These are phyloP conservation scores for Chaetomium cochliodes DNA, from an alignment of 495 filamentous ascomycete genomes.

Conservation along the genomic window DNA sequence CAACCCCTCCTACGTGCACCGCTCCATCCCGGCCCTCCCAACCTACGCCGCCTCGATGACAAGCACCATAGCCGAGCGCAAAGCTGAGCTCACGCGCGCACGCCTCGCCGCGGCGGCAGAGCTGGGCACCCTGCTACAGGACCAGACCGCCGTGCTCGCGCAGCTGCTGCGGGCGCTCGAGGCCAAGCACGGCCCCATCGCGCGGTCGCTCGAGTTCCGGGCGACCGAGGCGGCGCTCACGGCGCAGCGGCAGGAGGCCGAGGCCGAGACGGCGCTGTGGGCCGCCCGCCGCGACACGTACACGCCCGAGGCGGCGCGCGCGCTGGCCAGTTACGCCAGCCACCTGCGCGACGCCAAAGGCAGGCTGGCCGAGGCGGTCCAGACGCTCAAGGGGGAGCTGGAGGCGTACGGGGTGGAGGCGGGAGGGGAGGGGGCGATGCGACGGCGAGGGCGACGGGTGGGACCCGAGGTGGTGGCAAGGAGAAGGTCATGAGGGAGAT, in stretches of 20 bases:
- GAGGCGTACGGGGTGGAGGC: constrained; percentile 49
- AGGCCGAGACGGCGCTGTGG: constrained; percentile 38
- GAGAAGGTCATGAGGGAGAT: constrained; percentile 57
- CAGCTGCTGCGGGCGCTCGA: constrained; percentile 42
- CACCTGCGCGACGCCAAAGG: constrained; percentile 54
- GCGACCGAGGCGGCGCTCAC: constrained; percentile 56
- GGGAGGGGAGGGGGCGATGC: too few relatives aligned
- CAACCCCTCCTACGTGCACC: constrained; percentile 54
- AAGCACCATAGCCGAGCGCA: constrained; percentile 22
- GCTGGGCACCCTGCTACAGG: constrained; percentile 33
- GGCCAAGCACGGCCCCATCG: constrained; percentile 63
- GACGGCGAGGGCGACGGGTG: constrained; percentile 27
- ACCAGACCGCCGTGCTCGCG: constrained; percentile 33
- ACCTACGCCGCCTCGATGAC: constrained; percentile 32
- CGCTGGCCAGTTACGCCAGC: constrained; percentile 55
- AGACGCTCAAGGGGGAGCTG: constrained; percentile 49
- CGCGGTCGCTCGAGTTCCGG: constrained; percentile 60
- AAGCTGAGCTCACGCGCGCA: constrained; percentile 33
- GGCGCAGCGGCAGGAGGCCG: constrained; percentile 47
- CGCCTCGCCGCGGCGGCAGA: constrained; percentile 37
- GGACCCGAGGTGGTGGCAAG: constrained; percentile 32
- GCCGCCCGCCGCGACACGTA: constrained; percentile 46
- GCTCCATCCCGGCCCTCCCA: constrained; percentile 44
- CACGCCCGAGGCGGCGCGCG: constrained; percentile 55
- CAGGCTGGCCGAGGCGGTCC: constrained; percentile 48